Evolutionary conservation across 148 eudicot genomes (phyloP), one percentile per base, ranked within the genome.

Genomic region (Camellia japonica): DNA sequence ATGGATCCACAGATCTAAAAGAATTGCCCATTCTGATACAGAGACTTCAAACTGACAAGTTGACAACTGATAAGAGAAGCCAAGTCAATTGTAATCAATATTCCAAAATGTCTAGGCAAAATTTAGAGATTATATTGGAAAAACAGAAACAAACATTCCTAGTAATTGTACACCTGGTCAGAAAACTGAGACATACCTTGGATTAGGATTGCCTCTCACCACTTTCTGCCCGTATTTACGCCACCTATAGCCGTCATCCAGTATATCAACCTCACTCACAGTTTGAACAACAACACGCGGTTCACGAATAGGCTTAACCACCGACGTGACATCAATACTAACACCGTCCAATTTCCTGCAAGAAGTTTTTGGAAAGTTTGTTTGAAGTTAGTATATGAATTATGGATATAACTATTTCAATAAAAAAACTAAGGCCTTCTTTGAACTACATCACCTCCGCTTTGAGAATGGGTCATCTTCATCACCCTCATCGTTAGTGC

Each of bases 141-240:
- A 61, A 51, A 63, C 61, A 78, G 49, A 63, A 43, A 71, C 13
- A 58, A 10, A 13, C 12, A 43, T 2, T 54, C 98, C 52, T 49
- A 49, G 52, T 30, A 80, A 55, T 15, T 65, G 23, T 49, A 49
- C 30, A 51, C 9, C 78, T n/a, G 2, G 14, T 52, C 9, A 56
- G 51, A 60, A 70, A 80, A 61, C 30, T 65, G 68, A 72, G 74
- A 83, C 76, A 81, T 86, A 94, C 98, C 98, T 90, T 70, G 98
- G 98, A 88, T 94, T 94, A 62, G 98, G 98, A 87, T 94, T 94
- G 82, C 98, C 98, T 75, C 98, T 90, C 84, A 94, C 98, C 65
- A 94, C 98, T 85, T 94, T 94, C 90, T 94, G 98, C 74, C 98
- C 98, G 86, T 94, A 94, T 84, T 94, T 94, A 82, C 98, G 94